Conservation (phyloP, 2,329 filamentous ascomycete genomes). For the Mollisia scopiformis region DNA sequence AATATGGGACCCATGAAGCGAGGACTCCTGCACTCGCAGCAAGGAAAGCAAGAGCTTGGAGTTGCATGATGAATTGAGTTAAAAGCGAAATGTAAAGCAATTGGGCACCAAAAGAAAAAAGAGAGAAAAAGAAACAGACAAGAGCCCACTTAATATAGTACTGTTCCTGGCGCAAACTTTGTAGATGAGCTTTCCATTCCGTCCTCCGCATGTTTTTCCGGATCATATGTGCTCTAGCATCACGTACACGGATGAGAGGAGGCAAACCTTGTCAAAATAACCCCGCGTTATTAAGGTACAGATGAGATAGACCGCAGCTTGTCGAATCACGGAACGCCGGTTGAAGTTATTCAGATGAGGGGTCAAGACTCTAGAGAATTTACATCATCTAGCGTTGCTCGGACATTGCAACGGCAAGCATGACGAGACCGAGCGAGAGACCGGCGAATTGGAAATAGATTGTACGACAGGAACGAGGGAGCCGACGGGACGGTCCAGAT, state of each 20-base stretch:
- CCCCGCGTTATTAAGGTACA: constrained; percentile 11
- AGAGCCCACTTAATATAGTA: not conserved
- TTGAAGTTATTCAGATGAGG: constrained; percentile 12
- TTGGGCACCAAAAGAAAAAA: not conserved
- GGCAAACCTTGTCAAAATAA: constrained; percentile 1
- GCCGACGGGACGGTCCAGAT: constrained; percentile 2
- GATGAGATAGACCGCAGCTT: not conserved
- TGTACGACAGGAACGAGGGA: not conserved
- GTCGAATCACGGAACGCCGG: constrained; percentile 1
- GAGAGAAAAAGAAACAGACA: not conserved
- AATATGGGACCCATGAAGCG: constrained; percentile 42
- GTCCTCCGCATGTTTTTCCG: constrained; percentile 8
- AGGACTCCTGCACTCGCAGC: constrained; percentile 13
- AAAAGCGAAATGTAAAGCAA: not conserved
- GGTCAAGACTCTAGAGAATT: not conserved
- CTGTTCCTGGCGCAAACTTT: not conserved
- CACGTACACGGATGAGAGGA: constrained; percentile 8
- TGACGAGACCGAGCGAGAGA: not conserved
- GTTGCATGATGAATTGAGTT: constrained; percentile 11
- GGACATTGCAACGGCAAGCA: not conserved
- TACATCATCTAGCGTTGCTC: not conserved
- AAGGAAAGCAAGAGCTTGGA: constrained; percentile 11
- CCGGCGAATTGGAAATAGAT: not conserved
- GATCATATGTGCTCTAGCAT: constrained; percentile 6
- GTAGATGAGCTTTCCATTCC: not conserved